A percentile compares a stretch with the other conserved stretches of the same genome.
These are phyloP conservation scores for Yarrowia deformans DNA, from an alignment of 805 yeast species.

Conservation along the genomic window DNA sequence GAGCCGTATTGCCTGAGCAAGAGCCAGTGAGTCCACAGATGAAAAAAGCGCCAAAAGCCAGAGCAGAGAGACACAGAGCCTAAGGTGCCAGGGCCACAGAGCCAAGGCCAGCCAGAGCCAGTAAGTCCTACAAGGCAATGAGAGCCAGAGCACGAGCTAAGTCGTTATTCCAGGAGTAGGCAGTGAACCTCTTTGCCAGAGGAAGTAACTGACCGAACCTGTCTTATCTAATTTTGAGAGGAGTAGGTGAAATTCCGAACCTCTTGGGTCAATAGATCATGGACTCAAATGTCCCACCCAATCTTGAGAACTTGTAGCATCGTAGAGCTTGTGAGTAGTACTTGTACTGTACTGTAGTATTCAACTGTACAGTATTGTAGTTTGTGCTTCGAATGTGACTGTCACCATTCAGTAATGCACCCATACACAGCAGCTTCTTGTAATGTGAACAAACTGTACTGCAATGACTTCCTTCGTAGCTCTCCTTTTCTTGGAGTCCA, in stretches of 20 bases:
- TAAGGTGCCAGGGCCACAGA: too few relatives aligned
- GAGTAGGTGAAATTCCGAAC: constrained; percentile 10
- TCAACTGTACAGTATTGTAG: not conserved
- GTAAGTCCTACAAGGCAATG: too few relatives aligned
- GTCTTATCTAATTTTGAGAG: not conserved
- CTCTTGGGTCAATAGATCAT: not conserved
- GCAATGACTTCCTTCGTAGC: too few relatives aligned
- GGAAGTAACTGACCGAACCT: not conserved
- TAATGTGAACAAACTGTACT: too few relatives aligned
- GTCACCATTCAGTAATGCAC: not conserved
- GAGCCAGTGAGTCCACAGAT: too few relatives aligned
- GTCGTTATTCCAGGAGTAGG: not conserved
- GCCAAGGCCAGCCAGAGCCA: too few relatives aligned
- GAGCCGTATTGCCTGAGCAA: too few relatives aligned
- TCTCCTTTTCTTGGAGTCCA: too few relatives aligned
- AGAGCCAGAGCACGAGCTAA: not conserved
- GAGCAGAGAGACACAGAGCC: too few relatives aligned
- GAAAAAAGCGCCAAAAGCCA: too few relatives aligned
- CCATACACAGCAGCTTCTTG: too few relatives aligned
- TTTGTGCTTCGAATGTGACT: not conserved
- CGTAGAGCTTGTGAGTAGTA: not conserved
- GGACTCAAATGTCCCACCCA: not conserved
- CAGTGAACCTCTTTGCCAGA: not conserved
- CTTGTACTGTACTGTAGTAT: too few relatives aligned
- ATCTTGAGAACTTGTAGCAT: not conserved